Base-by-base conservation (phyloP, 805 yeast species). In the Metschnikowia matae region DNA sequence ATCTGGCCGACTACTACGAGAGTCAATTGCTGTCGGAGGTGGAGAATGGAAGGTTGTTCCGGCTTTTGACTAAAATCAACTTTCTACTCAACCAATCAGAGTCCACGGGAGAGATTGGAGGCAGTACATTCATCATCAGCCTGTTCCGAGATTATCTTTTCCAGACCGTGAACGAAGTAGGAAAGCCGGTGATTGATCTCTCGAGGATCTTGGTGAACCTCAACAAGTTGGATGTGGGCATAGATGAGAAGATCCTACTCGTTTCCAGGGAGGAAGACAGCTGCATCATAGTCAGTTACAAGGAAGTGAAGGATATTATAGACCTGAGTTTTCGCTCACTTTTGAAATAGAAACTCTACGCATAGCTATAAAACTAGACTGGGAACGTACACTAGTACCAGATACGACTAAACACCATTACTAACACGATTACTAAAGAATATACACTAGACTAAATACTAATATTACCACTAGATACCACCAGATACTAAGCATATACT, bases 161-260 rank as follows among this genome's bases (percentile, higher is more conserved):
- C 70, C 94, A 87, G 61, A 96, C 89, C 63, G 79, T 77, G 36
- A 90, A 89, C 64, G 91, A 85, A 47, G 67, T 67, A 21, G 96
- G 96, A 13, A 78, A 78, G 59, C 90, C 96, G 2, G 80, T 83
- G 1, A 70, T 89, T 50, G 97, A 94, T 66, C 73, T 94, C 58
- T 84, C 90, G 0, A 89, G 89, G 64, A 91, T 90, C 5, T 70
- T 94, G 53, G 74, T 81, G 45, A 81, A 86, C 59, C 71, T 94
- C 61, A 92, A 92, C 69, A 94, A 92, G 67, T 73, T 94, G 56
- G 99, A 94, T 63, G 95, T 92, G 5, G 98, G 97, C 1, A 78
- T 85, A 33, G 90, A 88, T 46, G 99, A 94, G 67, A 83, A 81
- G 57, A 68, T 94, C 14, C 71, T 91, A 64, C 75, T 94, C 47